These are phyloP conservation scores for Globisporangium viniferum DNA, from an alignment of 352 stramenopile genomes.

Conservation along the genomic window DNA sequence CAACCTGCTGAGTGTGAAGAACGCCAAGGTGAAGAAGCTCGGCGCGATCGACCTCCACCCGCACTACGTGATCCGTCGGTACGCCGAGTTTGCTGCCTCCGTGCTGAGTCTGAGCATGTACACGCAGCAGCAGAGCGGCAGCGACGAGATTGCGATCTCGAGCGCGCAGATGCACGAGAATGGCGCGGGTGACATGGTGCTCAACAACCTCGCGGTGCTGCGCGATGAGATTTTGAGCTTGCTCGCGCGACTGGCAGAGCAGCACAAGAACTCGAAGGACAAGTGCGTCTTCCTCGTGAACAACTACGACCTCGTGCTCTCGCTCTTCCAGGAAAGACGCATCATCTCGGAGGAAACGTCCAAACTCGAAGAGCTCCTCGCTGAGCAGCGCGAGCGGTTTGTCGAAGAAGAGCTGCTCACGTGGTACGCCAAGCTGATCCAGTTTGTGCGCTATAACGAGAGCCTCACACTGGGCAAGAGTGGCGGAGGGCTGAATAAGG, in stretches of 20 bases:
- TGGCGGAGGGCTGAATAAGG: neutral
- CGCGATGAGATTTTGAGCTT: conserved; percentile 80
- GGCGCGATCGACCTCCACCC: conserved; percentile 94
- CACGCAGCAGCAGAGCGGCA: conserved; percentile 32
- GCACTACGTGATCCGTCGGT: conserved; percentile 96
- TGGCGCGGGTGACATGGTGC: conserved; percentile 91
- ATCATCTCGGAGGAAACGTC: conserved; percentile 93
- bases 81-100: conserved; percentile 96
- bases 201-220: conserved; percentile 88
- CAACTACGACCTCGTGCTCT: conserved; percentile 96
- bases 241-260: conserved; percentile 85
- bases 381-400: conserved; percentile 94
- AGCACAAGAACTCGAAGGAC: conserved; percentile 92
- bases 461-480: conserved; percentile 54
- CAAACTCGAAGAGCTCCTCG: conserved; percentile 93
- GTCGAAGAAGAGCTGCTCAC: conserved; percentile 94
- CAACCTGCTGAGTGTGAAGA: conserved; percentile 91
- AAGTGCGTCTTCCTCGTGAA: conserved; percentile 98
- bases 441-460: conserved; percentile 97
- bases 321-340: conserved; percentile 93
- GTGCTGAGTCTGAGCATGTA: conserved; percentile 91
- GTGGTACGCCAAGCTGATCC: conserved; percentile 96
- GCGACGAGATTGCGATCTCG: conserved; percentile 37
- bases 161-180: conserved; percentile 81
- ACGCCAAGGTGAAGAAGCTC: conserved; percentile 87